These are phyloP conservation scores for Pyrenophora tritici-repentis DNA, from an alignment of 2,329 filamentous ascomycete genomes.

Conservation along the genomic window DNA sequence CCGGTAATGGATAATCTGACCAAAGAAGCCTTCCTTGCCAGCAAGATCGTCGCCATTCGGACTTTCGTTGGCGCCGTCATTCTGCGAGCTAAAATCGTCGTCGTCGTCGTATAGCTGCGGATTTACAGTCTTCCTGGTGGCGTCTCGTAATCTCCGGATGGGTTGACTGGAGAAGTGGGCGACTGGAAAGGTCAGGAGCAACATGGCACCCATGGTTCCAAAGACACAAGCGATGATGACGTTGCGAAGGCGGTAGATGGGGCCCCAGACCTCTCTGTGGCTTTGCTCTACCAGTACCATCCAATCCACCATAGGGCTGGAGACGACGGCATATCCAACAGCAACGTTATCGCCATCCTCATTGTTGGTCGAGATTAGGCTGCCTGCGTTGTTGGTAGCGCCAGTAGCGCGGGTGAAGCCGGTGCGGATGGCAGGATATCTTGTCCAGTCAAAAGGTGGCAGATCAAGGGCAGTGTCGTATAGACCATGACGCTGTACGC, in stretches of 20 bases:
- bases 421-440: slow-evolving; percentile 67
- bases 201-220: slow-evolving; percentile 73
- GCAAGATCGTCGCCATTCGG: slow-evolving; percentile 56
- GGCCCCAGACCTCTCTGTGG: slow-evolving; percentile 73
- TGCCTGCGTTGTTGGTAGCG: slow-evolving; percentile 70
- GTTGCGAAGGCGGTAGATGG: slow-evolving; percentile 74
- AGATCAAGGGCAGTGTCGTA: slow-evolving; percentile 30
- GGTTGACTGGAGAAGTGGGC: slow-evolving; percentile 82
- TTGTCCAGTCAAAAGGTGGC: slow-evolving; percentile 60
- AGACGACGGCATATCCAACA: slow-evolving; percentile 77
- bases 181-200: slow-evolving; percentile 74
- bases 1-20: slow-evolving; percentile 44
- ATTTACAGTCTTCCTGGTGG: slow-evolving; percentile 73
- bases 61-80: slow-evolving; percentile 49
- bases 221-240: slow-evolving; percentile 86
- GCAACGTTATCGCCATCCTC: slow-evolving; percentile 73
- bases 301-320: slow-evolving; percentile 76
- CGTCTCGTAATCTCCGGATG: slow-evolving; percentile 74
- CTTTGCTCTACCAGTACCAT: slow-evolving; percentile 79
- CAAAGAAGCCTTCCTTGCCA: slow-evolving; percentile 53
- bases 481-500: slow-evolving; percentile 32
- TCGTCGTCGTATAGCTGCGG: slow-evolving; percentile 63
- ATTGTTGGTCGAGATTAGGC: slow-evolving; percentile 70
- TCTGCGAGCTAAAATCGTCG: slow-evolving; percentile 47
- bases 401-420: slow-evolving; percentile 59